Percentiles rank a stretch among this genome's conserved stretches.
Conservation (phyloP, 805 yeast genomes). For the Pichia thaimueangensis region DNA sequence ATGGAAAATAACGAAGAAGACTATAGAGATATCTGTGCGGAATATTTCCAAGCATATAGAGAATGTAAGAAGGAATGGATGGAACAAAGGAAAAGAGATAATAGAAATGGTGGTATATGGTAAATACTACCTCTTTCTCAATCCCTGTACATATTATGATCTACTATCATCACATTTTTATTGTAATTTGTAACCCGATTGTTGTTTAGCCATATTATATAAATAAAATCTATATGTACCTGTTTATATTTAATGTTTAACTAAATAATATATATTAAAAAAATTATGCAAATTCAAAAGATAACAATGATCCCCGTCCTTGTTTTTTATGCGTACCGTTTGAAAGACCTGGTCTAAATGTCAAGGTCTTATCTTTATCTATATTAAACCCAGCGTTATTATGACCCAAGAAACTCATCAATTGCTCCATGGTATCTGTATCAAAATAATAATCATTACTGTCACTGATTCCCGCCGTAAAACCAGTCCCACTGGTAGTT, state of each 20-base stretch:
- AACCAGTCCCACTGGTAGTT: too few species aligned
- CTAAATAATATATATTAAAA: too few species aligned
- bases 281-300: constrained; percentile 20
- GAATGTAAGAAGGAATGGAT: constrained; percentile 85
- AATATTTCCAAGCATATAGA: constrained; percentile 85
- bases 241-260: not conserved
- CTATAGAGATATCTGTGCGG: constrained; percentile 58
- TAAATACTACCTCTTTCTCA: too few species aligned
- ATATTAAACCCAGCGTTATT: constrained; percentile 17
- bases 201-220: too few species aligned
- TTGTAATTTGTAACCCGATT: too few species aligned
- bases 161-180: too few species aligned
- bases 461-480: too few species aligned
- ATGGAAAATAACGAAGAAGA: constrained; percentile 71
- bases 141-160: not conserved
- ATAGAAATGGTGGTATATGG: constrained; percentile 28
- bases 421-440: constrained; percentile 16
- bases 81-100: constrained; percentile 26
- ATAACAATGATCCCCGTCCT: constrained; percentile 20
- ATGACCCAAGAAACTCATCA: constrained; percentile 21
- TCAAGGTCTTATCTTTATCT: constrained; percentile 20
- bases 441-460: not conserved
- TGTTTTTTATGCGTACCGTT: constrained; percentile 6
- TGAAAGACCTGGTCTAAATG: constrained; percentile 16
- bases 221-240: too few species aligned